A percentile compares a stretch with the other conserved stretches of the same genome.
Conservation (phyloP, 352 stramenopile species). For the Phytopythium aichiense region DNA sequence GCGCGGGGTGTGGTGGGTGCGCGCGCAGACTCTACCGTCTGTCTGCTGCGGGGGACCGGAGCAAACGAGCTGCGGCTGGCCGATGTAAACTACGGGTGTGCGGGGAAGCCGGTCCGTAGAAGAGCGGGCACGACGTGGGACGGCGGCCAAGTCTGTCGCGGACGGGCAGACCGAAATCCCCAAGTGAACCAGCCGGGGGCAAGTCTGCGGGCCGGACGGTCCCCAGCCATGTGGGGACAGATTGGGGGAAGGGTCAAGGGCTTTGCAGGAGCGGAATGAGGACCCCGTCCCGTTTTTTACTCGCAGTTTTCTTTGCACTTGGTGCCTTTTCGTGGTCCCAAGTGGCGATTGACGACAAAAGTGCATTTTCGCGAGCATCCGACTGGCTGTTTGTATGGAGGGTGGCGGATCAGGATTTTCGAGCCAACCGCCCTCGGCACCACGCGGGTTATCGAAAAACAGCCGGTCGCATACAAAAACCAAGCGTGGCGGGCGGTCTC, state of each 20-base stretch:
- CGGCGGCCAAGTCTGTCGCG: background rate
- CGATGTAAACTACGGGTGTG: background rate
- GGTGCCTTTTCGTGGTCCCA: too few species aligned
- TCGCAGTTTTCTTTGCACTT: too few species aligned
- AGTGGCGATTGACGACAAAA: background rate
- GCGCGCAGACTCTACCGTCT: background rate
- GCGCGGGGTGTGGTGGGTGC: background rate
- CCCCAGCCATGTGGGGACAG: background rate
- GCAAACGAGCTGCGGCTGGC: background rate
- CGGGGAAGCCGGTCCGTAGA: background rate
- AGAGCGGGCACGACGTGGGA: background rate
- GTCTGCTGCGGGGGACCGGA: too few species aligned
- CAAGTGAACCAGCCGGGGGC: background rate
- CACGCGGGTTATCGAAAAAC: conserved; percentile 2
- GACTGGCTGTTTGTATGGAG: background rate
- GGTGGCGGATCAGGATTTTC: background rate
- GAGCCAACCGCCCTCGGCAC: too few species aligned
- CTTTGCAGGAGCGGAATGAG: too few species aligned
- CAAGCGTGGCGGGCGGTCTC: background rate
- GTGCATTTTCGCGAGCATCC: background rate
- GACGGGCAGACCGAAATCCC: background rate
- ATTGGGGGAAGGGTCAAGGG: background rate
- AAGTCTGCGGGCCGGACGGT: too few species aligned
- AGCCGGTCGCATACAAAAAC: conserved; percentile 2
- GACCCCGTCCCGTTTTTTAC: too few species aligned